Percentiles rank a stretch among this genome's conserved stretches.
Evolutionary conservation across 495 filamentous ascomycete genomes (phyloP).

Genomic region (Jackrogersella multiformis): DNA sequence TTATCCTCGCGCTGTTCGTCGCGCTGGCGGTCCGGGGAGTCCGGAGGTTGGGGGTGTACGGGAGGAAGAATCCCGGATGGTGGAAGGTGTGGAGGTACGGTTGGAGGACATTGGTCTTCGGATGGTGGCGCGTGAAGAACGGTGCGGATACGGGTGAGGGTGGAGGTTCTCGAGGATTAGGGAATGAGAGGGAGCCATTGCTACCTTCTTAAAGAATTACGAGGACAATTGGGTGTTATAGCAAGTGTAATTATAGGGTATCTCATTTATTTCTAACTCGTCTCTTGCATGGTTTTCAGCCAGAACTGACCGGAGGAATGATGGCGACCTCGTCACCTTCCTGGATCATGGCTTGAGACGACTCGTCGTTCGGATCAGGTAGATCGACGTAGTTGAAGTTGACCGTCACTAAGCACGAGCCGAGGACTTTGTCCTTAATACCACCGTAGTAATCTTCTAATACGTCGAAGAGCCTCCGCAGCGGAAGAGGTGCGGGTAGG

Average conservation of each 20-base stretch:
- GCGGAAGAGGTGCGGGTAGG: constrained; percentile 75
- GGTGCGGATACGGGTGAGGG: not conserved
- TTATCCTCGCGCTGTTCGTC: constrained; percentile 48
- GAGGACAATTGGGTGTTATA: not conserved
- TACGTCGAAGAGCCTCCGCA: constrained; percentile 69
- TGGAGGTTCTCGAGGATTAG: not conserved
- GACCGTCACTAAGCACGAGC: constrained; percentile 82
- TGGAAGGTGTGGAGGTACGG: constrained; percentile 47
- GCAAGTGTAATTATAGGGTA: not conserved
- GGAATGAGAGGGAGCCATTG: constrained; percentile 35
- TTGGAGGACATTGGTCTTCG: constrained; percentile 9
- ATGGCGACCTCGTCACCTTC: constrained; percentile 91
- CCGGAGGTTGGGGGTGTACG: constrained; percentile 29
- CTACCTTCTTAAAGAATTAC: constrained; percentile 21
- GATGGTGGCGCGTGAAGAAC: constrained; percentile 1
- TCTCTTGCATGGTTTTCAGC: constrained; percentile 47
- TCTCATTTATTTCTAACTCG: not conserved
- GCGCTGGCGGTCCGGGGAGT: constrained; percentile 32
- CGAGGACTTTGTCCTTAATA: constrained; percentile 76
- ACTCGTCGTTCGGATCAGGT: constrained; percentile 50
- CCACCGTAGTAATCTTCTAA: constrained; percentile 85
- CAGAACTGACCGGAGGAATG: constrained; percentile 96
- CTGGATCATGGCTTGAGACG: constrained; percentile 63
- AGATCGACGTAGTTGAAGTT: constrained; percentile 91
- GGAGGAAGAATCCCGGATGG: constrained; percentile 44